Evolutionary conservation across 331 rosid species (phyloP), one percentile per base, ranked within the genome.

Genomic region (Quercus lobata): DNA sequence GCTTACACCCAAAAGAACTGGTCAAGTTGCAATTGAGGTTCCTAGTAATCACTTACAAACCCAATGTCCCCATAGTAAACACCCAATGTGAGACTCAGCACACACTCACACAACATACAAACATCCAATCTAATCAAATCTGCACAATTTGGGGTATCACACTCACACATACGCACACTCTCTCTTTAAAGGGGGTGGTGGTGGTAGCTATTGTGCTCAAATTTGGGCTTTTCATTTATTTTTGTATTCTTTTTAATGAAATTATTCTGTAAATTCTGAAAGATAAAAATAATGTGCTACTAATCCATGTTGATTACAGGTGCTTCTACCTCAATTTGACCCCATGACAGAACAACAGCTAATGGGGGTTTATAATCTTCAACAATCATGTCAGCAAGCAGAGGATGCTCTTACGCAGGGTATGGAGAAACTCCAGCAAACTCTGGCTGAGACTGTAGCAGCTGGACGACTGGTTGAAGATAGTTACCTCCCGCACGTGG

Each of bases 391-490:
- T 80, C 90, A 86, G 76, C 99, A 95, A 84, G 98, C 96, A 75
- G 99, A 95, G 87, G 99, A 95, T 74, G 99, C 99, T 25, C 92
- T 95, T 73, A 82, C 92, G n/a, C 97, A 91, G 84, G 99, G 99
- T 25, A 90, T 90, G 96, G 94, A 91, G 18, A 95, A 89, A 80
- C 97, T 95, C 65, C 94, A 90, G 81, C 89, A 81, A 79, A 83
- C 82, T 65, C 86, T 95, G 54, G 87, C 89, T 17, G 90, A 88
- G 4, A 73, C 87, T 62, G 86, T 93, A 63, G 96, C 88, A 71
- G 89, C 80, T 52, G 90, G 94, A 70, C 89, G 78, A 54, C 66
- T 82, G 2, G 80, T 78, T 71, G 94, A 92, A 85, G 96, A 85
- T 74, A 71, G 60, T 72, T 77, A 73, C 84, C 68, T 71, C 57